phyloP scores from a whole-genome alignment of 306 rosid species.

The Herpetospermum pedunculosum region DNA sequence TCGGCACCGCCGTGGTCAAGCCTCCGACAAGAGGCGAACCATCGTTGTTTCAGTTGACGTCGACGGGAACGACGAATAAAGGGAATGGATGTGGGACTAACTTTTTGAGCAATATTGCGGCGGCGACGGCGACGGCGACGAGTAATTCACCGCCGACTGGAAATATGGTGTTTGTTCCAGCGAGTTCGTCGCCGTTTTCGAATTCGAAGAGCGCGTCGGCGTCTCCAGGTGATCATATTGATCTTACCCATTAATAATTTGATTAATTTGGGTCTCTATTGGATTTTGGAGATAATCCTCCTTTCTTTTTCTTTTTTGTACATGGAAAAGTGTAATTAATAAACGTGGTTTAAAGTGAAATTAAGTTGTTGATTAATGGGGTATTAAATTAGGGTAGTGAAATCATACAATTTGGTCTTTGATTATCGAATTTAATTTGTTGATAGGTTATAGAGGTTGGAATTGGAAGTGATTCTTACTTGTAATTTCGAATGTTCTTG shows the following conservation, averaged over 20 bases:
- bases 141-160: neutral
- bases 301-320: neutral
- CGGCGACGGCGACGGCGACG: neutral
- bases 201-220: neutral
- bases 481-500: too few species aligned
- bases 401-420: neutral
- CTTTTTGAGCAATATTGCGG: neutral
- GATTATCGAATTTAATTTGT: too few species aligned
- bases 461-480: neutral
- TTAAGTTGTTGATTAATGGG: neutral
- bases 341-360: neutral
- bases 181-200: neutral
- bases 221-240: neutral
- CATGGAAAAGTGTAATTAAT: neutral
- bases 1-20: too few species aligned
- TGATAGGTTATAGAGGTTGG: neutral
- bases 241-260: constrained; percentile 1
- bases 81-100: constrained; percentile 3
- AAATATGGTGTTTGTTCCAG: neutral
- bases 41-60: neutral
- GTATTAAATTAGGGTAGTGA: neutral
- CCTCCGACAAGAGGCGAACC: neutral
- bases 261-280: neutral
- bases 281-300: neutral
- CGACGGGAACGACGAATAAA: neutral